Conservation (phyloP, 345 rosid species). For the Limnanthes douglasii region DNA sequence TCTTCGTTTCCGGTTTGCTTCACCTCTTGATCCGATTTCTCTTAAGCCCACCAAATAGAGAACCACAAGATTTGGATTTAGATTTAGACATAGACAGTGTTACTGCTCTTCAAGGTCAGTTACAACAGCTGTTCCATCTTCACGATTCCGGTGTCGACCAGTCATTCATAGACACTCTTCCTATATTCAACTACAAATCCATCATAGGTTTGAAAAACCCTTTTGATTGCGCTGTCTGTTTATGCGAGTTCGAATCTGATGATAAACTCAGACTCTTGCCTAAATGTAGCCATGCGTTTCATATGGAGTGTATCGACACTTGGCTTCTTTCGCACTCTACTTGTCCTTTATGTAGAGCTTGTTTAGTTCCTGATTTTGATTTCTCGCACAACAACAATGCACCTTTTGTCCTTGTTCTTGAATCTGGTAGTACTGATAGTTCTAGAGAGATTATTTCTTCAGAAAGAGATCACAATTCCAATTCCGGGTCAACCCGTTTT, state of each 20-base stretch:
- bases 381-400: slow-evolving; percentile 27
- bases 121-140: slow-evolving; percentile 89
- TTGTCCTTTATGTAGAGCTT: slow-evolving; percentile 89
- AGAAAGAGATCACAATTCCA: slow-evolving; percentile 39
- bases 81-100: slow-evolving; percentile 21
- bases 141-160: slow-evolving; percentile 98
- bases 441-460: slow-evolving; percentile 41
- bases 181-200: slow-evolving; percentile 71
- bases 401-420: slow-evolving; percentile 69
- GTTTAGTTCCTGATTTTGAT: slow-evolving; percentile 52
- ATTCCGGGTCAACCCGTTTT: slow-evolving; percentile 26
- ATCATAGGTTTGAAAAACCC: slow-evolving; percentile 62
- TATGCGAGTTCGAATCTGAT: slow-evolving; percentile 80
- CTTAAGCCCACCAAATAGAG: slow-evolving; percentile 45
- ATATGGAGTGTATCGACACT: slow-evolving; percentile 93
- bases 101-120: slow-evolving; percentile 90
- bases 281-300: slow-evolving; percentile 97
- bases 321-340: slow-evolving; percentile 99
- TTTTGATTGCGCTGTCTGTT: slow-evolving; percentile 96
- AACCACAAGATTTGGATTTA: slow-evolving; percentile 40
- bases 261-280: slow-evolving; percentile 93
- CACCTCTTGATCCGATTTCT: slow-evolving; percentile 78
- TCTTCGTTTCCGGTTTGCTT: slow-evolving; percentile 83
- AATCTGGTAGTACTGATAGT: slow-evolving; percentile 83
- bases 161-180: slow-evolving; percentile 87